phyloP scores from a whole-genome alignment of 208 protist species.

The Phytomonas sp. region DNA sequence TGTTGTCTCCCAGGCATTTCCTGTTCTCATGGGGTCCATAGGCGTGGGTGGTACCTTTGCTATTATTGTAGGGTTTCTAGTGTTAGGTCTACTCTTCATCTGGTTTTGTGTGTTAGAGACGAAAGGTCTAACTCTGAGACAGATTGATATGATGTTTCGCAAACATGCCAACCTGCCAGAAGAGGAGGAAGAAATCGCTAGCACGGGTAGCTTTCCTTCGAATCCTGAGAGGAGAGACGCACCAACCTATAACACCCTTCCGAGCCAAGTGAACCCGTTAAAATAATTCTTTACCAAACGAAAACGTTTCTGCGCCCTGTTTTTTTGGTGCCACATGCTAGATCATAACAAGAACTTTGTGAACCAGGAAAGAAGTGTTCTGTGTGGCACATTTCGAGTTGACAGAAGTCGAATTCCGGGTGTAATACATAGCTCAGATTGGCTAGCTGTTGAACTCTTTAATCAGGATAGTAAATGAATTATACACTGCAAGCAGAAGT shows the following conservation, averaged over 20 bases:
- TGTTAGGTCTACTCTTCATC: slow-evolving; percentile 49
- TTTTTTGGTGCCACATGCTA: background rate
- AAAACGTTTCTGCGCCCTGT: background rate
- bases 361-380: no score
- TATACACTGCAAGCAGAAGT: background rate
- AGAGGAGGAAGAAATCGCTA: slow-evolving; percentile 3
- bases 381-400: background rate
- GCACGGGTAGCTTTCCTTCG: background rate
- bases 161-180: slow-evolving; percentile 38
- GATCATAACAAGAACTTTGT: background rate
- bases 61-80: slow-evolving; percentile 56
- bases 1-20: slow-evolving; percentile 85
- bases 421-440: background rate
- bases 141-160: slow-evolving; percentile 80
- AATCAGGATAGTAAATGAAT: background rate
- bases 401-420: background rate
- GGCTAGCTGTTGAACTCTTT: background rate
- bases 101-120: slow-evolving; percentile 86
- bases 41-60: slow-evolving; percentile 76
- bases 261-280: background rate
- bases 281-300: background rate
- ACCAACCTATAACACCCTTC: background rate
- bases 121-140: slow-evolving; percentile 76
- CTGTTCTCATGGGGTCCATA: slow-evolving; percentile 72
- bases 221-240: background rate